Conservation (phyloP, 345 rosid species). For the Clarkia xantiana region DNA sequence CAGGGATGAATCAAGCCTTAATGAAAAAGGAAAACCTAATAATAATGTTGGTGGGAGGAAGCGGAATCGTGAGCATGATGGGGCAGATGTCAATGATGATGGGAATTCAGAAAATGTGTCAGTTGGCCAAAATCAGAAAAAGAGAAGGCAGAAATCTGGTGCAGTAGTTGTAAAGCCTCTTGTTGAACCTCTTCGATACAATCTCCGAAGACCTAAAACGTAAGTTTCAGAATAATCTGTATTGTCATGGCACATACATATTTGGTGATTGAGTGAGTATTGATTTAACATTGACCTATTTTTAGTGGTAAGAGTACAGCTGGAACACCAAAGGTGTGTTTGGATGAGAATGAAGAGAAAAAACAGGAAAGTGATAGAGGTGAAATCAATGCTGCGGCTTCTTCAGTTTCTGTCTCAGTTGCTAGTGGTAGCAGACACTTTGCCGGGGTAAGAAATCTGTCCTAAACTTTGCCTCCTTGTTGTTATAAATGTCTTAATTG, state of each 20-base stretch:
- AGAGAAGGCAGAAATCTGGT: slow-evolving; percentile 50
- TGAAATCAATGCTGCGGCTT: slow-evolving; percentile 17
- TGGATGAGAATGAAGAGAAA: slow-evolving; percentile 13
- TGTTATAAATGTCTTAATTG: too few relatives aligned
- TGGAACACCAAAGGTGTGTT: slow-evolving; percentile 11
- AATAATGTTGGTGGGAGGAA: slow-evolving; percentile 56
- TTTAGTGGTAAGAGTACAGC: slow-evolving; percentile 26
- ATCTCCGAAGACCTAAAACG: slow-evolving; percentile 64
- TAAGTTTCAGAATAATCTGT: slow-evolving; percentile 9
- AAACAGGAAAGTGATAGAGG: slow-evolving; percentile 21
- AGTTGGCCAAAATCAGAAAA: slow-evolving; percentile 42
- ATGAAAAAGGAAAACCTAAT: slow-evolving; percentile 32
- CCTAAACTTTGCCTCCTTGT: too few relatives aligned
- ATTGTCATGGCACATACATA: too few relatives aligned
- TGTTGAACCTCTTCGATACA: slow-evolving; percentile 43
- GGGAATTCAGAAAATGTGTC: slow-evolving; percentile 49
- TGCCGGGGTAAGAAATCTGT: slow-evolving; percentile 39
- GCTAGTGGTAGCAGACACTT: slow-evolving; percentile 34
- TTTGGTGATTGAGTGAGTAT: too few relatives aligned
- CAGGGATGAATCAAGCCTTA: slow-evolving; percentile 39
- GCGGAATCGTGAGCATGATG: slow-evolving; percentile 47
- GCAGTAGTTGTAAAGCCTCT: slow-evolving; percentile 19
- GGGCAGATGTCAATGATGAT: slow-evolving; percentile 54
- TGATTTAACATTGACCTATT: neutral
- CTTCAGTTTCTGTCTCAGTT: slow-evolving; percentile 24